Percentiles rank a stretch among this genome's conserved stretches.
Evolutionary conservation across 768 basidiomycete genomes (phyloP).

Genomic region (Kwoniella sp.): DNA sequence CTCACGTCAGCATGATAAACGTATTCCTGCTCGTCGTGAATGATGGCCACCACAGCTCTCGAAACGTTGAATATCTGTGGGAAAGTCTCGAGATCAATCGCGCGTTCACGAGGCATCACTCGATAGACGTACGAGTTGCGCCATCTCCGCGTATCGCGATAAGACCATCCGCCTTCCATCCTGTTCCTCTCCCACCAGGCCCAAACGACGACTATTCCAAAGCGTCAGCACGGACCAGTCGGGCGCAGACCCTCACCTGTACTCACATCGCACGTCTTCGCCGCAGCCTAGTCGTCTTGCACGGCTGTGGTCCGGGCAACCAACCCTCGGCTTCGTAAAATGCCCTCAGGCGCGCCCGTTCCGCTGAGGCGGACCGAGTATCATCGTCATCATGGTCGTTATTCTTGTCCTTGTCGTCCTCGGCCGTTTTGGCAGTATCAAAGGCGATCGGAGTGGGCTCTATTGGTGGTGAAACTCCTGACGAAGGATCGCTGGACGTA

Average conservation of each 20-base stretch:
- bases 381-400: constrained; percentile 12
- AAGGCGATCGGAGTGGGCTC: constrained; percentile 1
- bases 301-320: constrained; percentile 29
- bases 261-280: constrained; percentile 27
- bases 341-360: constrained; percentile 22
- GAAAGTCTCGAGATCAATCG: background rate
- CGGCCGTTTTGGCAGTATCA: constrained; percentile 6
- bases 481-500: background rate
- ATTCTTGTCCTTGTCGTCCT: background rate
- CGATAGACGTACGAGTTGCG: constrained; percentile 20
- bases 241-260: background rate
- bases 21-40: constrained; percentile 8
- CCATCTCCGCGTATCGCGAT: constrained; percentile 38
- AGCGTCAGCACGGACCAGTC: background rate
- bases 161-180: constrained; percentile 23
- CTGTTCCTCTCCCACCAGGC: constrained; percentile 18
- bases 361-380: background rate
- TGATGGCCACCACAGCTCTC: background rate
- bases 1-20: constrained; percentile 5
- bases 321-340: constrained; percentile 34
- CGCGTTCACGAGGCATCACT: no score
- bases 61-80: constrained; percentile 10
- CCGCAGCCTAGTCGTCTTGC: constrained; percentile 2
- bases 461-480: background rate
- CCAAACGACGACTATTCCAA: constrained; percentile 19